A percentile compares a stretch with the other conserved stretches of the same genome.
These are phyloP conservation scores for Coemansia sp. DNA, from an alignment of 192 early-diverging fungal genomes.

Conservation along the genomic window DNA sequence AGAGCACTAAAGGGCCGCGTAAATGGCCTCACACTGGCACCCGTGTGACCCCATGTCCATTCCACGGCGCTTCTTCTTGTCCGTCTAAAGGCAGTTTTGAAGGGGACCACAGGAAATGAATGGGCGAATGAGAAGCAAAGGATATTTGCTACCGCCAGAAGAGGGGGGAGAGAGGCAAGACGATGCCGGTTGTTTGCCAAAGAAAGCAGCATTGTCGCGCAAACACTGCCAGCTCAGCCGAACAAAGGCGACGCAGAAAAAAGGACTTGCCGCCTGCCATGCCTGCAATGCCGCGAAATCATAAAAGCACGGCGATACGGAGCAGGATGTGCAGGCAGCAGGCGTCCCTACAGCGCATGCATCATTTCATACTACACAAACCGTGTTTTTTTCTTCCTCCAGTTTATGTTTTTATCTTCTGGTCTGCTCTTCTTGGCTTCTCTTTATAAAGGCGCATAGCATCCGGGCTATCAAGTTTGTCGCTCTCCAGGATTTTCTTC, in stretches of 20 bases:
- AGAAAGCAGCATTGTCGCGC: background rate
- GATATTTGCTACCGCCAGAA: background rate
- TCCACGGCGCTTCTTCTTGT: background rate
- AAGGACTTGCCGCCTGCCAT: background rate
- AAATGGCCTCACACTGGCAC: background rate
- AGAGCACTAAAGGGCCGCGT: slow-evolving; percentile 2
- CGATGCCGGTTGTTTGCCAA: background rate
- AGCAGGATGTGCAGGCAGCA: background rate
- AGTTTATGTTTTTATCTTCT: background rate
- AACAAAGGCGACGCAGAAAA: background rate
- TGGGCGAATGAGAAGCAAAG: background rate
- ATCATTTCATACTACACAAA: background rate
- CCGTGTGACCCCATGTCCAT: background rate
- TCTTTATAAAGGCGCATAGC: background rate
- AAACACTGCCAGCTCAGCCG: background rate
- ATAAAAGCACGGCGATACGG: background rate
- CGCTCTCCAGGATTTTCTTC: background rate
- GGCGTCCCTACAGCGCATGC: background rate
- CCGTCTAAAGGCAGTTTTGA: background rate
- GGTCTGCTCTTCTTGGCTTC: background rate
- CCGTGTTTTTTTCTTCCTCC: background rate
- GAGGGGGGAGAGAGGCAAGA: background rate
- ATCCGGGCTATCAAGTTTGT: background rate
- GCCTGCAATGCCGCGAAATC: background rate
- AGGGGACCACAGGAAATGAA: too few relatives aligned